Conservation (phyloP, 768 basidiomycete species). For the Daedaleopsis sinensis region DNA sequence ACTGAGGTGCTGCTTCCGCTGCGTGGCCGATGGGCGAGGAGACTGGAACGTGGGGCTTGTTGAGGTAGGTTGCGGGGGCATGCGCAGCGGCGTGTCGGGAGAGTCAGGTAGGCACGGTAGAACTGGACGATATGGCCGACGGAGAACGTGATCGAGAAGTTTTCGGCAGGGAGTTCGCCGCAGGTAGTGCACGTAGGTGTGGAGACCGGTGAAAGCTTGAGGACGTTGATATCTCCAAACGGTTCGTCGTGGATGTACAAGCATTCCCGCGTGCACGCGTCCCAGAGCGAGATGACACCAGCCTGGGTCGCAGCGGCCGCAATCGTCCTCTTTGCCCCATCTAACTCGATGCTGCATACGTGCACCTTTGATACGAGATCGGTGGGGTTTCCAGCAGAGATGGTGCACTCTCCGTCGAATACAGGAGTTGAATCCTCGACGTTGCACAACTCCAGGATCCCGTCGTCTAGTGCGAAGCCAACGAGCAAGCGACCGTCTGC, state of each 20-base stretch:
- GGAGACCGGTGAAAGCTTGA: constrained; percentile 61
- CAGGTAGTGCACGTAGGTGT: constrained; percentile 70
- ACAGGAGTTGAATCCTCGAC: constrained; percentile 46
- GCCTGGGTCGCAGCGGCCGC: constrained; percentile 64
- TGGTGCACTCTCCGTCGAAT: constrained; percentile 46
- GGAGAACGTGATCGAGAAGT: constrained; percentile 67
- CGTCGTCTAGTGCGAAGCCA: constrained; percentile 67
- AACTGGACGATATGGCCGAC: constrained; percentile 65
- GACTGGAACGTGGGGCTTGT: constrained; percentile 47
- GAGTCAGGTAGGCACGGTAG: constrained; percentile 60
- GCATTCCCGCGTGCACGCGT: constrained; percentile 63
- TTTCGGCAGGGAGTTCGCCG: constrained; percentile 66
- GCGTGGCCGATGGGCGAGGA: constrained; percentile 59
- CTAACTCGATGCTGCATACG: constrained; percentile 54
- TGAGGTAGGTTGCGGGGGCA: constrained; percentile 58
- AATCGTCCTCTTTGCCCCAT: constrained; percentile 53
- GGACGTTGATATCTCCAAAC: constrained; percentile 56
- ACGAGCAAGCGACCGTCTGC: constrained; percentile 52
- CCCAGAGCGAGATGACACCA: constrained; percentile 79
- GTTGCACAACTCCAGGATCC: constrained; percentile 64
- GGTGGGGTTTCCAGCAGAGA: constrained; percentile 60
- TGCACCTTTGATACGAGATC: constrained; percentile 59
- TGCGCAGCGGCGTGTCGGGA: constrained; percentile 64
- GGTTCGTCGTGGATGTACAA: constrained; percentile 63
- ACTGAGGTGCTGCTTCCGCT: constrained; percentile 58